Evolutionary conservation across 1,284 basidiomycete genomes (phyloP).

Genomic region (Tylopilus sp.): DNA sequence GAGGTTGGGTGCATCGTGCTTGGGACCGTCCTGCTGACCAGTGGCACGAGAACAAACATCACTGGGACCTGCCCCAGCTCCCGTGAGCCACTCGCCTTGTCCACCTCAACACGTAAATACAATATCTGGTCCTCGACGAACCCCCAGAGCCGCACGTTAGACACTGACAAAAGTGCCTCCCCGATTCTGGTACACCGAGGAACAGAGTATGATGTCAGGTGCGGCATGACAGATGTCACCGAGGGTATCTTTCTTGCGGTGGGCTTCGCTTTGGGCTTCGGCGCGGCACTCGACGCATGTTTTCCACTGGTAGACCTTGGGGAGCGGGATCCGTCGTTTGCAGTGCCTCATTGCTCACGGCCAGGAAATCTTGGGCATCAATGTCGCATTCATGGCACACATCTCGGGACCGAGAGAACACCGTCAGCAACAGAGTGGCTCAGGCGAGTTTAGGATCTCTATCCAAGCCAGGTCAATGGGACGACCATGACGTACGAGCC

Average conservation of each 20-base stretch:
- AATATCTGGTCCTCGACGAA: slow-evolving; percentile 26
- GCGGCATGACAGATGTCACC: neutral
- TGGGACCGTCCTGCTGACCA: slow-evolving; percentile 36
- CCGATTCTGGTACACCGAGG: slow-evolving; percentile 20
- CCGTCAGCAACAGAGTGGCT: neutral
- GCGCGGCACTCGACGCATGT: slow-evolving; percentile 22
- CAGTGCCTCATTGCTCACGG: slow-evolving; percentile 15
- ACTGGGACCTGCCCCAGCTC: slow-evolving; percentile 9
- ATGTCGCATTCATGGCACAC: neutral
- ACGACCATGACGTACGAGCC: neutral
- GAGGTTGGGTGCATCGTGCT: neutral
- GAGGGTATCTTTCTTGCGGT: neutral
- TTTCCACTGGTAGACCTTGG: slow-evolving; percentile 21
- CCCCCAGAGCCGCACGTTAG: too few relatives aligned
- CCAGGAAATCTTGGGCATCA: slow-evolving; percentile 11
- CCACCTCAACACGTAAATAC: slow-evolving; percentile 20
- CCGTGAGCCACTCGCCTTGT: neutral
- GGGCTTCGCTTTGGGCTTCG: slow-evolving; percentile 9
- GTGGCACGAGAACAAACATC: slow-evolving; percentile 47
- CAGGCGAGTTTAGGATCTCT: slow-evolving; percentile 5
- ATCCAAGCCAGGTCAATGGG: neutral
- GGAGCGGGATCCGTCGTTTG: slow-evolving; percentile 7
- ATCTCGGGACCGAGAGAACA: slow-evolving; percentile 11
- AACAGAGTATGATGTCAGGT: slow-evolving; percentile 12
- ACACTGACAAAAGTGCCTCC: too few relatives aligned